Evolutionary conservation across 2,329 filamentous ascomycete species (phyloP).

Genomic region (Fusarium longipes): DNA sequence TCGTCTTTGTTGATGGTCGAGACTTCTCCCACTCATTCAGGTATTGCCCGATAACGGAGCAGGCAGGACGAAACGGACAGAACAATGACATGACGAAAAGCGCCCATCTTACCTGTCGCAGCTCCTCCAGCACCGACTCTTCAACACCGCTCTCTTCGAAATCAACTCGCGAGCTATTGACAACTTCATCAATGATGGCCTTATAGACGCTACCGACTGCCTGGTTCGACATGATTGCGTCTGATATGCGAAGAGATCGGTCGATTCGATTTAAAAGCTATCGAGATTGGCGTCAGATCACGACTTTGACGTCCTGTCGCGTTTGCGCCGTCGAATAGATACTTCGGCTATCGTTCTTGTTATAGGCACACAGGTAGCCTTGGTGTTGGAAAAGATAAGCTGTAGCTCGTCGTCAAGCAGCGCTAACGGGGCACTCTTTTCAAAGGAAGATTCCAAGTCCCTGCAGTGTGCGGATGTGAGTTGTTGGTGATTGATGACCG

Average conservation of each 20-base stretch:
- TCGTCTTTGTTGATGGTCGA: slow-evolving; percentile 15
- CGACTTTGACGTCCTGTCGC: neutral
- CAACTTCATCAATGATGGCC: slow-evolving; percentile 83
- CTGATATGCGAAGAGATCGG: slow-evolving; percentile 15
- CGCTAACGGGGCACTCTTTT: neutral
- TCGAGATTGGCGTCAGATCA: neutral
- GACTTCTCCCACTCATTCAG: slow-evolving; percentile 48
- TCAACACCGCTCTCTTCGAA: slow-evolving; percentile 97
- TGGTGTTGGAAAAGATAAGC: neutral
- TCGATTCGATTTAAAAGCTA: neutral
- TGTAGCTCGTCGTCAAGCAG: slow-evolving; percentile 5
- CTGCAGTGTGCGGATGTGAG: neutral
- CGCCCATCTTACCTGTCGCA: slow-evolving; percentile 79
- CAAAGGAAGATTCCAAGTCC: neutral
- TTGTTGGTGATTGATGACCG: slow-evolving; percentile 22
- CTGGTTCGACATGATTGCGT: slow-evolving; percentile 65
- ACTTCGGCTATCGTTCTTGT: neutral
- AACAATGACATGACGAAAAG: slow-evolving; percentile 14
- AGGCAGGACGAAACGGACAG: slow-evolving; percentile 2
- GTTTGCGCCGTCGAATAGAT: slow-evolving; percentile 19
- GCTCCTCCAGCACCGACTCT: slow-evolving; percentile 84
- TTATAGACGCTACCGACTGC: slow-evolving; percentile 82
- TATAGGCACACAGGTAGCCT: neutral
- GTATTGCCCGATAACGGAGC: slow-evolving; percentile 6
- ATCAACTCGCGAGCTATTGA: slow-evolving; percentile 90